These are phyloP conservation scores for Ilyonectria mors-panacis DNA, from an alignment of 2,329 filamentous ascomycete species.

Conservation along the genomic window DNA sequence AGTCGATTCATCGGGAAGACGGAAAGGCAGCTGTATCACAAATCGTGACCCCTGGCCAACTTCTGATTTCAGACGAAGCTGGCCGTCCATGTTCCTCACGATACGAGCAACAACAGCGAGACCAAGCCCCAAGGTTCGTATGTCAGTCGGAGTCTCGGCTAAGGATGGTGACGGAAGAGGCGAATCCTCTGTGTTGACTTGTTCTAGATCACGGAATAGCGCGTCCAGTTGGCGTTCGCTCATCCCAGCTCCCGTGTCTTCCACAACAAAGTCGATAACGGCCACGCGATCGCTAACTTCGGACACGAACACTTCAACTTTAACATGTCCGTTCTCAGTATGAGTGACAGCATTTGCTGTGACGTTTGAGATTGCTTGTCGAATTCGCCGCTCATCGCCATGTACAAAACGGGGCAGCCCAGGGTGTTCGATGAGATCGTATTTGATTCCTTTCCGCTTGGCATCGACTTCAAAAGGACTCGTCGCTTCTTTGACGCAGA, in stretches of 20 bases:
- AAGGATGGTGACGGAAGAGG: constrained; percentile 39
- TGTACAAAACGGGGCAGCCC: constrained; percentile 80
- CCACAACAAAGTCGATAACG: constrained; percentile 80
- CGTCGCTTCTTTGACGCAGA: constrained; percentile 83
- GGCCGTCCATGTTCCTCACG: constrained; percentile 91
- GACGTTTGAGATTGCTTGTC: constrained; percentile 87
- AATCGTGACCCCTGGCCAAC: constrained; percentile 87
- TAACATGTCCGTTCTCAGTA: constrained; percentile 77
- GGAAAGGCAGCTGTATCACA: constrained; percentile 83
- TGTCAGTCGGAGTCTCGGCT: constrained; percentile 49
- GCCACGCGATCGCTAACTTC: constrained; percentile 68
- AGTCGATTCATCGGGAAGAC: constrained; percentile 64
- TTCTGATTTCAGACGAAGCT: constrained; percentile 87
- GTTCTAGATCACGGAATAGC: constrained; percentile 71
- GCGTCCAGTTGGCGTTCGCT: constrained; percentile 72
- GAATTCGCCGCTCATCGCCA: constrained; percentile 84
- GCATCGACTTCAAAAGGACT: constrained; percentile 82
- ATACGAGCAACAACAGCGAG: constrained; percentile 91
- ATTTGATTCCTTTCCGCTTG: constrained; percentile 80
- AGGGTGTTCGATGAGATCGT: constrained; percentile 76
- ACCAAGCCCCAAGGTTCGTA: constrained; percentile 79
- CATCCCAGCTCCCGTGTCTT: constrained; percentile 84
- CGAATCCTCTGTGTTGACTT: constrained; percentile 67
- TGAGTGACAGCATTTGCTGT: constrained; percentile 89
- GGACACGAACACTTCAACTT: constrained; percentile 77